A percentile compares a stretch with the other conserved stretches of the same genome.
phyloP scores from a whole-genome alignment of 345 rosid species.

The Populus tremula region DNA sequence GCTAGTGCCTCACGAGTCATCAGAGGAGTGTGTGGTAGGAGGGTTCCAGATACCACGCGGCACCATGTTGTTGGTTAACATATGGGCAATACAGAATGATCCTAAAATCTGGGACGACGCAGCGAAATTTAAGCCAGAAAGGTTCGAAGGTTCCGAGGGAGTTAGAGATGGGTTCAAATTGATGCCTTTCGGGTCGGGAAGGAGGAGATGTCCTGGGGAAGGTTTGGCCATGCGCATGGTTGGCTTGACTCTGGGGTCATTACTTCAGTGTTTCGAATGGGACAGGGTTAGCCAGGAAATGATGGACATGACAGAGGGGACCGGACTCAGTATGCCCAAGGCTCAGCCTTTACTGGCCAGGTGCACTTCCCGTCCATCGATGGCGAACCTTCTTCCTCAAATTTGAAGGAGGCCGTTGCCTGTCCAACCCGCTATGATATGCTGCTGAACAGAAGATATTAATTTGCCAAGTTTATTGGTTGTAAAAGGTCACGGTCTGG shows the following conservation, averaged over 20 bases:
- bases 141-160: conserved; percentile 31
- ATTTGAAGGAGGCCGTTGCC: not conserved
- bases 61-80: conserved; percentile 37
- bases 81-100: conserved; percentile 42
- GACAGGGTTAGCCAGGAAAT: too few relatives aligned
- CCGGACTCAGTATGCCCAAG: conserved; percentile 33
- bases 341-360: conserved; percentile 30
- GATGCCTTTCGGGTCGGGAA: conserved; percentile 45
- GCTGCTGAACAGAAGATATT: too few relatives aligned
- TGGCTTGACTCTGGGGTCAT: conserved; percentile 24
- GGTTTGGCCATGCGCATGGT: conserved; percentile 28
- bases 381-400: conserved; percentile 22
- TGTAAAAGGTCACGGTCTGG: too few relatives aligned
- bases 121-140: conserved; percentile 37
- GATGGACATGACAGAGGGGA: conserved; percentile 35
- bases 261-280: conserved; percentile 42
- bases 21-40: conserved; percentile 31
- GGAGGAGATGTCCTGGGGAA: conserved; percentile 48
- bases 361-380: conserved; percentile 27
- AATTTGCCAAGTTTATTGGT: not conserved
- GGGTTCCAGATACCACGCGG: conserved; percentile 37
- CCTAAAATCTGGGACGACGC: conserved; percentile 40
- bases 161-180: conserved; percentile 29
- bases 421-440: too few relatives aligned
- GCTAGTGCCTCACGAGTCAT: conserved; percentile 39